Evolutionary conservation across 2,329 filamentous ascomycete genomes (phyloP).

Genomic region (Alternaria tenuissima): DNA sequence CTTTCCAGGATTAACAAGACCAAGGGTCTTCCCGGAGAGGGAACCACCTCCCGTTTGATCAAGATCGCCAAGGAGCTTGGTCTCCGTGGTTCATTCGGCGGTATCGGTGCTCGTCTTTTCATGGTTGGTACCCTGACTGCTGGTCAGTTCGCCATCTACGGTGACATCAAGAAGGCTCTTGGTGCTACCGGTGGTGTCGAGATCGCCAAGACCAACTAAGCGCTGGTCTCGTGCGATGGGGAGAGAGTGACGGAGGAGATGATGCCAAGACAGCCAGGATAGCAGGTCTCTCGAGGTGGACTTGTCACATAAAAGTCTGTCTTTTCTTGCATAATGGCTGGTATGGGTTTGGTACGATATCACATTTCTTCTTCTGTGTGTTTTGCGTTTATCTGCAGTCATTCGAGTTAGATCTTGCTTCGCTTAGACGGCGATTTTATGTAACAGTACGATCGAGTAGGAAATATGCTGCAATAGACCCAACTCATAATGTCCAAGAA

Average conservation of each 20-base stretch:
- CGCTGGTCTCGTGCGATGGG: conserved; percentile 2
- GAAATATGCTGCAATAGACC: conserved; percentile 44
- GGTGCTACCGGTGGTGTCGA: conserved; percentile 72
- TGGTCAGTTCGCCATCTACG: conserved; percentile 86
- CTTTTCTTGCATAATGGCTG: conserved; percentile 44
- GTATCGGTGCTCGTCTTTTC: conserved; percentile 82
- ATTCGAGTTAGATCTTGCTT: conserved; percentile 37
- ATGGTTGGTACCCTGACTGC: conserved; percentile 69
- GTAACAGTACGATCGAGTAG: conserved; percentile 43
- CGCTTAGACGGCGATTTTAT: conserved; percentile 28
- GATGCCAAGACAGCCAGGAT: conserved; percentile 43
- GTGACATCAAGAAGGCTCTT: conserved; percentile 55
- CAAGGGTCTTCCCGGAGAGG: conserved; percentile 84
- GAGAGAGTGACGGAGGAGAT: conserved; percentile 21
- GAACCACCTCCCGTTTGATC: conserved; percentile 79
- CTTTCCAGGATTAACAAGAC: conserved; percentile 97
- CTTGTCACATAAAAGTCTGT: conserved; percentile 35
- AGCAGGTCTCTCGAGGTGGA: conserved; percentile 12
- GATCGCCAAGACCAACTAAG: conserved; percentile 38
- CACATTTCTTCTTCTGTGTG: conserved; percentile 30
- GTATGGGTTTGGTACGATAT: conserved; percentile 26
- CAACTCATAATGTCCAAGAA: conserved; percentile 26
- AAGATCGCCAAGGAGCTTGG: conserved; percentile 91
- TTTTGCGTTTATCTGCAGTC: conserved; percentile 39
- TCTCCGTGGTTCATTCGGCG: conserved; percentile 77